phyloP scores from a whole-genome alignment of 441 rosid genomes.

The Arabidopsis lyrata region DNA sequence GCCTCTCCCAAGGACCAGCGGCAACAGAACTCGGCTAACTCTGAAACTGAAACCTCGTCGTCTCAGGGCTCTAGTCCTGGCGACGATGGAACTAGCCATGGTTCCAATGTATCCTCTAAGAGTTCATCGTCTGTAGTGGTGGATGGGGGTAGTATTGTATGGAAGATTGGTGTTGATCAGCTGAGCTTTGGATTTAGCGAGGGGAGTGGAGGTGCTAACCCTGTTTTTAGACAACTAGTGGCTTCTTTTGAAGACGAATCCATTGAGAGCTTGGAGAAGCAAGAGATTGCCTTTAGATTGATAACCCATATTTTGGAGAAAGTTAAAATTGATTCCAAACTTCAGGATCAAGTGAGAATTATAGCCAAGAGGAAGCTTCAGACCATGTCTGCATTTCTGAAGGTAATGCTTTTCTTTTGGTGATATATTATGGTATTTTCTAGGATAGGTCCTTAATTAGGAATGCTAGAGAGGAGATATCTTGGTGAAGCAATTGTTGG shows the following conservation, averaged over 20 bases:
- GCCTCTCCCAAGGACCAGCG: slow-evolving; percentile 62
- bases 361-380: slow-evolving; percentile 91
- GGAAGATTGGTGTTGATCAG: slow-evolving; percentile 71
- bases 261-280: slow-evolving; percentile 88
- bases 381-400: slow-evolving; percentile 83
- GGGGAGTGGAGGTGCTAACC: slow-evolving; percentile 60
- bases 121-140: slow-evolving; percentile 51
- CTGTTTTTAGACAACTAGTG: slow-evolving; percentile 64
- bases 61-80: slow-evolving; percentile 75
- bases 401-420: slow-evolving; percentile 57
- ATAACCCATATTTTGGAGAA: slow-evolving; percentile 73
- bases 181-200: slow-evolving; percentile 57
- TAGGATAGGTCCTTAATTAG: slow-evolving; percentile 21
- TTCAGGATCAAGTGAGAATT: slow-evolving; percentile 75
- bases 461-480: slow-evolving; percentile 10
- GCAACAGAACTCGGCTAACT: slow-evolving; percentile 47
- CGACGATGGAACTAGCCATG: slow-evolving; percentile 53
- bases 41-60: slow-evolving; percentile 68
- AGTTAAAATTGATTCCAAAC: slow-evolving; percentile 72
- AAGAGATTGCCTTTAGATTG: slow-evolving; percentile 84
- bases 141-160: slow-evolving; percentile 63
- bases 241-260: slow-evolving; percentile 88
- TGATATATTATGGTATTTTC: slow-evolving; percentile 21
- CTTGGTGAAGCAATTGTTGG: slow-evolving; percentile 22
- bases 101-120: slow-evolving; percentile 57